Conservation (phyloP, 164 flowering plant species). For the Tinospora cordifolia region DNA sequence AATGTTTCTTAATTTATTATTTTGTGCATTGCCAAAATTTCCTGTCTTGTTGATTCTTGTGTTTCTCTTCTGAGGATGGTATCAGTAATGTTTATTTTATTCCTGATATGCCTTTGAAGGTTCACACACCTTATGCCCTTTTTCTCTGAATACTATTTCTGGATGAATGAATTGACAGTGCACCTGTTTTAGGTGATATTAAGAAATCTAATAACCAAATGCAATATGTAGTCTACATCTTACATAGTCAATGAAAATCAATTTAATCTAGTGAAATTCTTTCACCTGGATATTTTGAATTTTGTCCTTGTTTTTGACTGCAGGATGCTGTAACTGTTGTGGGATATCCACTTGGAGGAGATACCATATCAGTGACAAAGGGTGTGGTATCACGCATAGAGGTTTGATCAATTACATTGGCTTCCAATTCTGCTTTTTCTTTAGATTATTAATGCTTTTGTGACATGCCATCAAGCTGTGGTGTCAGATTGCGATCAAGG, state of each 20-base stretch:
- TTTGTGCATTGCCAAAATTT: too few species aligned
- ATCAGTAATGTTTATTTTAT: not conserved
- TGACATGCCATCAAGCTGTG: not conserved
- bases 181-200: not conserved
- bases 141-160: not conserved
- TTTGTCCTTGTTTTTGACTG: constrained; percentile 16
- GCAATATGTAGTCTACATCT: not conserved
- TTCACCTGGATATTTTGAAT: not conserved
- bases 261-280: not conserved
- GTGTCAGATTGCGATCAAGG: too few species aligned
- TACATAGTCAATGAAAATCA: not conserved
- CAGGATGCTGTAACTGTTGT: constrained; percentile 98
- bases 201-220: not conserved
- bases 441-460: not conserved
- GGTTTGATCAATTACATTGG: constrained; percentile 42
- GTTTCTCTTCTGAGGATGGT: not conserved
- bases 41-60: too few species aligned
- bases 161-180: not conserved
- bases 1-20: too few species aligned
- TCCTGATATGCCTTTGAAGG: not conserved
- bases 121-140: too few species aligned
- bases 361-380: constrained; percentile 94
- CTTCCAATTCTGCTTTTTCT: not conserved
- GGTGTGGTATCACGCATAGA: constrained; percentile 98
- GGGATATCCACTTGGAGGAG: constrained; percentile 98